A percentile compares a stretch with the other conserved stretches of the same genome.
These are phyloP conservation scores for Parasitella parasitica DNA, from an alignment of 371 early-diverging fungal species.

Conservation along the genomic window DNA sequence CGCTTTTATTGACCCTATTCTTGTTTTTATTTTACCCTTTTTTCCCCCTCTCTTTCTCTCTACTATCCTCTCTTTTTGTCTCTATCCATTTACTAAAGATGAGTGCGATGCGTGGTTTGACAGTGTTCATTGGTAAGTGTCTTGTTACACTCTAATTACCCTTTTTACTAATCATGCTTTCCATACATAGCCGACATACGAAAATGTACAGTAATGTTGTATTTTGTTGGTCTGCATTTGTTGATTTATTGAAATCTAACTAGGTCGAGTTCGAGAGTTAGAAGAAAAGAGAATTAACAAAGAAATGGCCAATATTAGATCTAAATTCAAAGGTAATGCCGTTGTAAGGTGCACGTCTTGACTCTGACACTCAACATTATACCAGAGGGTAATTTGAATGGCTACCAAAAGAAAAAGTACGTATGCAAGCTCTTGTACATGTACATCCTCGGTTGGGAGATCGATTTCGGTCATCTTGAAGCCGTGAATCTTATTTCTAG, in stretches of 20 bases:
- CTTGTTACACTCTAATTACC: slow-evolving; percentile 38
- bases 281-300: slow-evolving; percentile 98
- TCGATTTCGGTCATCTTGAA: slow-evolving; percentile 97
- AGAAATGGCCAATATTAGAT: slow-evolving; percentile 97
- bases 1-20: background rate
- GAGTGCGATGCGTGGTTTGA: slow-evolving; percentile 28
- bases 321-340: slow-evolving; percentile 91
- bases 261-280: slow-evolving; percentile 93
- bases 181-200: slow-evolving; percentile 76
- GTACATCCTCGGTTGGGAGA: slow-evolving; percentile 97
- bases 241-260: background rate
- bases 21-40: background rate
- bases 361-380: background rate
- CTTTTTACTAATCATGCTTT: slow-evolving; percentile 23
- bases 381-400: slow-evolving; percentile 84
- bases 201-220: slow-evolving; percentile 58
- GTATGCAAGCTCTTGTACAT: slow-evolving; percentile 97
- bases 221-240: background rate
- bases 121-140: slow-evolving; percentile 26
- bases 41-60: background rate
- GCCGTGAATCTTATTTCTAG: slow-evolving; percentile 91
- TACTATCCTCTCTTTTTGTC: background rate
- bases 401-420: slow-evolving; percentile 98
- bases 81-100: slow-evolving; percentile 4
- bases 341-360: background rate